Percentiles rank a stretch among this genome's conserved stretches.
Evolutionary conservation across 2,329 filamentous ascomycete species (phyloP).

Genomic region (Aureobasidium sp.): DNA sequence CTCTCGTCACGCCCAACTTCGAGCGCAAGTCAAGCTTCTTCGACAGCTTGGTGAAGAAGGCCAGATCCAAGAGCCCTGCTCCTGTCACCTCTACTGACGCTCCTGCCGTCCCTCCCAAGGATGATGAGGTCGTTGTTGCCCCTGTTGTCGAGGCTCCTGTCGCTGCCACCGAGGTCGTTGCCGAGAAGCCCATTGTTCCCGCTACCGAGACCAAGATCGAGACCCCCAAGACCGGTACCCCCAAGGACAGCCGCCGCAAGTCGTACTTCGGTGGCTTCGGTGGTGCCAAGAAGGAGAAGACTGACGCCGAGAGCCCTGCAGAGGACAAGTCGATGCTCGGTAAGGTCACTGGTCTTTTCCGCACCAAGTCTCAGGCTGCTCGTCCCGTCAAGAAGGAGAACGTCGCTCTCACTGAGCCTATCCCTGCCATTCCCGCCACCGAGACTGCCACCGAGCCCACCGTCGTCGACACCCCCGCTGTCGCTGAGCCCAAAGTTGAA

Average conservation of each 20-base stretch:
- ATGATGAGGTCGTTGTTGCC: slow-evolving; percentile 18
- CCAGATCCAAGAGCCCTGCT: slow-evolving; percentile 17
- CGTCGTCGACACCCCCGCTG: neutral
- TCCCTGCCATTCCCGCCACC: slow-evolving; percentile 4
- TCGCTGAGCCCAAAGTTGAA: slow-evolving; percentile 17
- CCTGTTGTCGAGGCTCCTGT: slow-evolving; percentile 15
- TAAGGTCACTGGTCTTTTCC: slow-evolving; percentile 28
- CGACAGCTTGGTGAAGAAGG: slow-evolving; percentile 16
- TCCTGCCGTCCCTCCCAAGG: slow-evolving; percentile 18
- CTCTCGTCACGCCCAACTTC: slow-evolving; percentile 15
- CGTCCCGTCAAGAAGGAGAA: slow-evolving; percentile 31
- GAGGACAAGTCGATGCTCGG: slow-evolving; percentile 19
- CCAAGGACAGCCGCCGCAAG: slow-evolving; percentile 18
- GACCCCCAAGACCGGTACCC: slow-evolving; percentile 13
- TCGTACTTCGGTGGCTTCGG: slow-evolving; percentile 19
- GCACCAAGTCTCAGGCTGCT: slow-evolving; percentile 34
- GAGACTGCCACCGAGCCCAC: slow-evolving; percentile 9
- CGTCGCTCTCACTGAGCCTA: slow-evolving; percentile 24
- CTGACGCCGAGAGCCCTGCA: slow-evolving; percentile 22
- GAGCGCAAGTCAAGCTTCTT: slow-evolving; percentile 18
- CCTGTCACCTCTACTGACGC: slow-evolving; percentile 14
- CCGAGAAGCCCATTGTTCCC: slow-evolving; percentile 12
- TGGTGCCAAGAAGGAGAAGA: slow-evolving; percentile 18
- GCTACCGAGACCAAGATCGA: slow-evolving; percentile 10
- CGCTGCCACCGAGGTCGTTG: slow-evolving; percentile 19